These are phyloP conservation scores for Populus ilicifolia DNA, from an alignment of 345 rosid species.

Conservation along the genomic window DNA sequence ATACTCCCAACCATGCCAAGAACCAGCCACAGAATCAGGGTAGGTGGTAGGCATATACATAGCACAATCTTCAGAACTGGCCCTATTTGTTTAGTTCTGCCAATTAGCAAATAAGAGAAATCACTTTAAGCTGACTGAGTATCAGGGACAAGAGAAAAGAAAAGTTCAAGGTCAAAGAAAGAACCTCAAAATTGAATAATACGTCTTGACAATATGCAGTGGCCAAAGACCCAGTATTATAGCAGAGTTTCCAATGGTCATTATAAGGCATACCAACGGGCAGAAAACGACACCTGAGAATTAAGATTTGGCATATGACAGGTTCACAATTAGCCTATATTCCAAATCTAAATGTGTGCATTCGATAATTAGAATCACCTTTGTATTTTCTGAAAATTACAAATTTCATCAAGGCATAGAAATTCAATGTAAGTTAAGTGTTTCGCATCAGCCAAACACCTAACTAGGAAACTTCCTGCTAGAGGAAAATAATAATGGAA, in stretches of 20 bases:
- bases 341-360: not conserved
- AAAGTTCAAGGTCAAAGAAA: slow-evolving; percentile 16
- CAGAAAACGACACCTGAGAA: slow-evolving; percentile 67
- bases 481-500: not conserved
- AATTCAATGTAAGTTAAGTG: not conserved
- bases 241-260: slow-evolving; percentile 65
- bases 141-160: not conserved
- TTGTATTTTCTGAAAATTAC: not conserved
- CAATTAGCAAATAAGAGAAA: slow-evolving; percentile 24
- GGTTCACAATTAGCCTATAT: not conserved
- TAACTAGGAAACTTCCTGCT: not conserved
- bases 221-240: slow-evolving; percentile 74
- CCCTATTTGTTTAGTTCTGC: slow-evolving; percentile 74
- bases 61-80: slow-evolving; percentile 74
- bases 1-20: slow-evolving; percentile 62
- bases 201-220: slow-evolving; percentile 58
- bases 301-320: not conserved
- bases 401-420: not conserved
- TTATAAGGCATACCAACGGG: slow-evolving; percentile 61
- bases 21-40: slow-evolving; percentile 52
- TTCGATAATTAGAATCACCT: not conserved
- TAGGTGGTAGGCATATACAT: slow-evolving; percentile 54
- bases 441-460: not conserved
- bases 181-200: slow-evolving; percentile 66
- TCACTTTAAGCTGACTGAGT: slow-evolving; percentile 1